phyloP scores from a whole-genome alignment of 108 stramenopile species.

The Poteriospumella lacustris region DNA sequence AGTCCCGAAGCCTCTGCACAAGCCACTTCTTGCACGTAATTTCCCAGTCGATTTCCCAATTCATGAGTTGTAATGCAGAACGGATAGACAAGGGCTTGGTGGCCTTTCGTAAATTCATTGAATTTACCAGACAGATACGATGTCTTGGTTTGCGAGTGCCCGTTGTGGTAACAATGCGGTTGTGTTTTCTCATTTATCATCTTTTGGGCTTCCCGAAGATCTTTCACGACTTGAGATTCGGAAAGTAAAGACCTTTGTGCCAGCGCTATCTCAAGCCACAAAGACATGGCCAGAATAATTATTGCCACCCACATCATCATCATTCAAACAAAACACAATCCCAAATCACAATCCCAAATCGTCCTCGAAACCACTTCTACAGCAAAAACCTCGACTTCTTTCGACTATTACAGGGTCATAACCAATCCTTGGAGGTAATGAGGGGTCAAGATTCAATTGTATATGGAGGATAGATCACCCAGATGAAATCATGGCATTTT shows the following conservation, averaged over 20 bases:
- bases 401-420: no score
- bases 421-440: no score
- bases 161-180: background rate
- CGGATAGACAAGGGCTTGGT: background rate
- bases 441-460: no score
- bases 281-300: background rate
- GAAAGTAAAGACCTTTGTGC: background rate
- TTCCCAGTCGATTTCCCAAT: conserved; percentile 12
- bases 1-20: conserved; percentile 3
- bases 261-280: background rate
- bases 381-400: no score
- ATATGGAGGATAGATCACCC: no score
- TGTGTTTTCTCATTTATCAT: background rate
- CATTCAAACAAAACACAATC: background rate
- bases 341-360: no score
- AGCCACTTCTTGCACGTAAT: conserved; percentile 9
- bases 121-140: background rate
- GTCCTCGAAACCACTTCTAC: no score
- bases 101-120: background rate
- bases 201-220: background rate
- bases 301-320: background rate
- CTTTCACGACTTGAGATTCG: background rate
- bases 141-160: background rate
- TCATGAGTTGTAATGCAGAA: background rate
- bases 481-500: no score